phyloP scores from a whole-genome alignment of 2,329 filamentous ascomycete genomes.

The Colletotrichum tanaceti region DNA sequence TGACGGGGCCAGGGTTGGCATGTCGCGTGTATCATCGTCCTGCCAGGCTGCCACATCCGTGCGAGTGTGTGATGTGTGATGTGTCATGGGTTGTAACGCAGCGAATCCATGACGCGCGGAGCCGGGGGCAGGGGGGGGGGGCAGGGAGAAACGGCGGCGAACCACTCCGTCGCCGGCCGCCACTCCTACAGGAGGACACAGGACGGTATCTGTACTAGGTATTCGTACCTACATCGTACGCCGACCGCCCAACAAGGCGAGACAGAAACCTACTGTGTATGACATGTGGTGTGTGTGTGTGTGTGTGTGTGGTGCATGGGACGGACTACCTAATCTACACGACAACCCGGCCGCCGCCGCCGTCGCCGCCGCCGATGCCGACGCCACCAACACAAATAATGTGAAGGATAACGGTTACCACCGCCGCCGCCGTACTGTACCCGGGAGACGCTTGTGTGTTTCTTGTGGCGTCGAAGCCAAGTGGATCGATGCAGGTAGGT shows the following conservation, averaged over 20 bases:
- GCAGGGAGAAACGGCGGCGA: slow-evolving; percentile 1
- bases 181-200: slow-evolving; percentile 8
- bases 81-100: too few species aligned
- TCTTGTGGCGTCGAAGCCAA: slow-evolving; percentile 33
- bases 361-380: too few species aligned
- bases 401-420: slow-evolving; percentile 17
- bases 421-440: neutral
- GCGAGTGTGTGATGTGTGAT: too few species aligned
- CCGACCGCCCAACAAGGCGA: too few species aligned
- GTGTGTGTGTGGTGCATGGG: neutral
- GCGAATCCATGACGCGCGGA: neutral
- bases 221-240: too few species aligned
- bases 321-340: neutral
- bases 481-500: slow-evolving; percentile 31
- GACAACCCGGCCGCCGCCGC: too few species aligned
- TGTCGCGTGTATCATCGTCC: slow-evolving; percentile 35
- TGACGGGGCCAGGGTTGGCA: slow-evolving; percentile 31
- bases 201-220: too few species aligned
- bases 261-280: too few species aligned
- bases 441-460: slow-evolving; percentile 20
- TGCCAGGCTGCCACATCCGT: slow-evolving; percentile 13
- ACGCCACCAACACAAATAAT: neutral
- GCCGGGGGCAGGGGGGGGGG: slow-evolving; percentile 16
- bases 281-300: neutral
- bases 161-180: slow-evolving; percentile 10